Base-by-base conservation (phyloP, 2,329 filamentous ascomycete genomes). In the Colletotrichum brevisporum region DNA sequence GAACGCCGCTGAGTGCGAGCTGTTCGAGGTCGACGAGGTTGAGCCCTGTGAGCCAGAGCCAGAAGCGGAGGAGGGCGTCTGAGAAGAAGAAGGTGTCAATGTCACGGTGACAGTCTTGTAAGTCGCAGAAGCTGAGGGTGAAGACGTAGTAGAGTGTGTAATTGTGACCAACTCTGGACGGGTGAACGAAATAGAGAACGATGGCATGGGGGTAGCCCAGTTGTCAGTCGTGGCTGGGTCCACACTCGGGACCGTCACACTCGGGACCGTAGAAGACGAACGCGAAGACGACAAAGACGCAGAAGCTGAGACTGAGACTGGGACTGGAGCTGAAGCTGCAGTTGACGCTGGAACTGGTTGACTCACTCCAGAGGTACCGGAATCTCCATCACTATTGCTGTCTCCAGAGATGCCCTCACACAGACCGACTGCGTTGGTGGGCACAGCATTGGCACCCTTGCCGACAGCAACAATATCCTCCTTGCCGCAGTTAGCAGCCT, bases 401-500 rank as follows among this genome's bases (percentile, higher is more conserved):
- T 64, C 50, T 24, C 55, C 51, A 10, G 67, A 48, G 43, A 79
- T 76, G n/a, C 73, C 76, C 45, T 77, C 70, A 51, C 81, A 83
- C 56, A 80, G 79, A 18, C 81, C 81, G 9, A 74, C 73, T 6
- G 78, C 51, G 10, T 50, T 52, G n/a, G 54, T 39, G 1, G 79
- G 78, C 16, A 83, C 77, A 4, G 80, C 77, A 52, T 74, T 63
- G 5, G 66, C 61, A 6, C 79, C 81, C 6, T 73, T 74, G 15
- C 79, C 77, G 5, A 82, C 75, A 26, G 78, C 73, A 15, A 82
- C 74, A 56, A 83, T 81, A 16, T 83, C 79, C 24, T 75, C 73
- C 16, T 77, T 74, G 16, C 79, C 81, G 57, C 82, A 83, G 71
- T 82, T 74, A 39, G 79, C 80, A 1, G 81, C 81, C 73, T 83